Percentiles rank a stretch among this genome's conserved stretches.
Evolutionary conservation across 2,329 filamentous ascomycete species (phyloP).

Genomic region (Arthrobotrys sinensis): DNA sequence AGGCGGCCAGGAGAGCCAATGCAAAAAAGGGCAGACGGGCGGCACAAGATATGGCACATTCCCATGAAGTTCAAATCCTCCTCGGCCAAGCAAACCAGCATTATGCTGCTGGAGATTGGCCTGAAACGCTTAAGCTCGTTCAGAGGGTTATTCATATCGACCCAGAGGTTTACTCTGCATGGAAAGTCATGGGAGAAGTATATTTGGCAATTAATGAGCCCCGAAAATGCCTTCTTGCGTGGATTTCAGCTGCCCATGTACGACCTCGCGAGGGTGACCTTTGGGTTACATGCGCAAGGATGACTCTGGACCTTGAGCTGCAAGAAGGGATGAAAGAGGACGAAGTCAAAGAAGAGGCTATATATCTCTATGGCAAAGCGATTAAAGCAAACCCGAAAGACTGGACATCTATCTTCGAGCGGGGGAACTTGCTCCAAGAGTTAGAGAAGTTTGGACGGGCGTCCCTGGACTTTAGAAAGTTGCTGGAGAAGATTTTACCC

Average conservation of each 20-base stretch:
- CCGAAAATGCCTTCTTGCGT: slow-evolving; percentile 74
- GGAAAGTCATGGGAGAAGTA: slow-evolving; percentile 75
- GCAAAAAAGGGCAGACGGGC: slow-evolving; percentile 59
- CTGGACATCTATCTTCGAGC: slow-evolving; percentile 74
- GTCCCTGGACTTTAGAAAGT: slow-evolving; percentile 74
- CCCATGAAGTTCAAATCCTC: slow-evolving; percentile 77
- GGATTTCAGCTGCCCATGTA: slow-evolving; percentile 76
- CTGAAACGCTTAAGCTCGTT: slow-evolving; percentile 74
- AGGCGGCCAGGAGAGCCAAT: slow-evolving; percentile 37
- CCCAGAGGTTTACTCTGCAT: slow-evolving; percentile 77
- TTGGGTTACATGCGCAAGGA: slow-evolving; percentile 75
- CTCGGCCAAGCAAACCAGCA: slow-evolving; percentile 78
- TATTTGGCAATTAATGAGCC: slow-evolving; percentile 75
- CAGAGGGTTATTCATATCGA: slow-evolving; percentile 79
- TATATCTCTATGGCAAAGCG: slow-evolving; percentile 75
- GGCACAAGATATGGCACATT: slow-evolving; percentile 63
- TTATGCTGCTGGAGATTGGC: slow-evolving; percentile 76
- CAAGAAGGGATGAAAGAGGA: slow-evolving; percentile 69
- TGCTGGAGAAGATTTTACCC: slow-evolving; percentile 72
- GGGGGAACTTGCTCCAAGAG: slow-evolving; percentile 74
- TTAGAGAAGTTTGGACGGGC: slow-evolving; percentile 70
- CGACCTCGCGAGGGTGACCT: slow-evolving; percentile 74
- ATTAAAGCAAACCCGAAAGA: slow-evolving; percentile 74
- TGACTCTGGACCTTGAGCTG: slow-evolving; percentile 69
- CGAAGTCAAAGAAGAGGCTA: slow-evolving; percentile 72